These are phyloP conservation scores for Cyberlindnera euphorbiae DNA, from an alignment of 805 yeast species.

Conservation along the genomic window DNA sequence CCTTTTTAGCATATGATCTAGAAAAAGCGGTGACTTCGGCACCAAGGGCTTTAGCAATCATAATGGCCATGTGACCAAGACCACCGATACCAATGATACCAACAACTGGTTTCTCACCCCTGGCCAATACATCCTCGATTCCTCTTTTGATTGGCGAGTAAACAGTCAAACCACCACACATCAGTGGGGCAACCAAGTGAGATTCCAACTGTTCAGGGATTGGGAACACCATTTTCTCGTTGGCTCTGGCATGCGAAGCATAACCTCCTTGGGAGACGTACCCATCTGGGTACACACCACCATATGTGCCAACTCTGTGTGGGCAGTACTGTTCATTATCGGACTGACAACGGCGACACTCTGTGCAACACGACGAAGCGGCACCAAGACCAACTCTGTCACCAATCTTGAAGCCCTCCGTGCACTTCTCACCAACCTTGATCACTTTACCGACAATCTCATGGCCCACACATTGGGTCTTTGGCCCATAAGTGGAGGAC, in stretches of 20 bases:
- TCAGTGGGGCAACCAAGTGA: slow-evolving; percentile 61
- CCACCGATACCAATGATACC: slow-evolving; percentile 57
- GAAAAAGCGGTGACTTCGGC: slow-evolving; percentile 56
- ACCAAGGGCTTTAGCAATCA: slow-evolving; percentile 55
- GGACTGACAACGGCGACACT: slow-evolving; percentile 54
- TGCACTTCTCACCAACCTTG: slow-evolving; percentile 54
- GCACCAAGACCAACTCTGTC: slow-evolving; percentile 84
- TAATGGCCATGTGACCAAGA: slow-evolving; percentile 51
- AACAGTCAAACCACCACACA: slow-evolving; percentile 76
- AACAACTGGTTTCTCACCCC: slow-evolving; percentile 32
- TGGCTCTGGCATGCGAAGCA: slow-evolving; percentile 57
- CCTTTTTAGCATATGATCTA: slow-evolving; percentile 43
- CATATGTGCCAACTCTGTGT: slow-evolving; percentile 47
- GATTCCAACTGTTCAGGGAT: slow-evolving; percentile 52
- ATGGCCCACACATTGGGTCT: slow-evolving; percentile 58
- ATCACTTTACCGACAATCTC: slow-evolving; percentile 60
- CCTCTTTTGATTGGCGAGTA: slow-evolving; percentile 58
- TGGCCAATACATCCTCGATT: slow-evolving; percentile 19
- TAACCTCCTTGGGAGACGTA: slow-evolving; percentile 60
- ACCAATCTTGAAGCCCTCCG: slow-evolving; percentile 48
- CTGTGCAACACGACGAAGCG: slow-evolving; percentile 52
- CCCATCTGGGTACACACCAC: slow-evolving; percentile 41
- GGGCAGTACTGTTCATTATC: slow-evolving; percentile 57
- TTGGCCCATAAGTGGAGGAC: slow-evolving; percentile 27
- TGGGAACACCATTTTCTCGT: slow-evolving; percentile 58